Base-by-base conservation (phyloP, 2,329 filamentous ascomycete species). In the Balansia obtecta region DNA sequence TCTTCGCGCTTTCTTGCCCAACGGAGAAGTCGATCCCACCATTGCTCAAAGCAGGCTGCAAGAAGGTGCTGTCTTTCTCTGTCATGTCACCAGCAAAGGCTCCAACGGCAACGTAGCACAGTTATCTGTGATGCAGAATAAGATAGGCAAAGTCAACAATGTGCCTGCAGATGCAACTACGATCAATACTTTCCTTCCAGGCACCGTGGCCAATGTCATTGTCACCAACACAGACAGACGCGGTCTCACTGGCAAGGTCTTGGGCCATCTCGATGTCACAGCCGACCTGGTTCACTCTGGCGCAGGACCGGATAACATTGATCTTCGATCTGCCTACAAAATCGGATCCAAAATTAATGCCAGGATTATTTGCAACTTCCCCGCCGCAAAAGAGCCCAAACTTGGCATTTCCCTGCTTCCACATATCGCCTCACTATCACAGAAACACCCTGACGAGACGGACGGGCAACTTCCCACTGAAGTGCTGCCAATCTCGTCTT, bases 241-340 rank as follows among this genome's bases (percentile, higher is more conserved):
- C 55, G 93, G 93, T n/a, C 69, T 98, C 52, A 73, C 79, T 46
- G 93, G 93, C 59, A 96, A 96, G 66, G 80, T 97, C 43, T 86
- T 98, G 76, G 94, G 93, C 15, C 81, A 90, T 63, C 70, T 98
- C 22, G 88, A 96, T 67, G 86, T 88, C 11, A 96, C 89, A 1
- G 89, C 91, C 16, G 93, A 98, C 65, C 65, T 91, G 37, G 79
- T 96, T 42, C 93, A 98, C 66, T 95, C 89, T 13, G 89, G 89
- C 37, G 79, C 80, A 47, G 86, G 83, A 3, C 78, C 82, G 41
- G 77, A 79, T 51, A 80, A 80, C 27, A 75, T 80, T 44, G 82
- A 93, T 56, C 69, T 95, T 41, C 80, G 82, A 45, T 80, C 83
- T 45, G 85, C 85, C 62, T 91, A 86, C 72, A 90, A 93, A 64